These are phyloP conservation scores for Entomortierella chlamydospora DNA, from an alignment of 192 early-diverging fungal genomes.

Conservation along the genomic window DNA sequence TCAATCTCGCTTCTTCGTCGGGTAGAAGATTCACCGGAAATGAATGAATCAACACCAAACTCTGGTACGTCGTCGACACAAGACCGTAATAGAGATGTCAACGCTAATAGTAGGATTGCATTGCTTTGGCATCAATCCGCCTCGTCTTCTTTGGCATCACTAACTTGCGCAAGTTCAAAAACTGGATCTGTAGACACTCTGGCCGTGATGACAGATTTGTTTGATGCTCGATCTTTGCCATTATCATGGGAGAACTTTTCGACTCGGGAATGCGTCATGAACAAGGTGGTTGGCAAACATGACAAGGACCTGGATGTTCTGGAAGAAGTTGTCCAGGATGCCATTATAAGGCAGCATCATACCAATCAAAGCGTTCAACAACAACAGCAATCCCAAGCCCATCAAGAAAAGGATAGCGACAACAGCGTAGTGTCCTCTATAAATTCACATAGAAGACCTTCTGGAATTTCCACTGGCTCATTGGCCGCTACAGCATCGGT, in stretches of 20 bases:
- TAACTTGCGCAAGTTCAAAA: conserved; percentile 17
- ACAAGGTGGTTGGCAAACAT: conserved; percentile 44
- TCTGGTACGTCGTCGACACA: conserved; percentile 1
- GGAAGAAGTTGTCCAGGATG: conserved; percentile 46
- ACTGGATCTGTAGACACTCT: conserved; percentile 13
- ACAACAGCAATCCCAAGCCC: conserved; percentile 6
- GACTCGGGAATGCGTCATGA: conserved; percentile 46
- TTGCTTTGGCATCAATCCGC: background rate
- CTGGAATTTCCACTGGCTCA: conserved; percentile 1
- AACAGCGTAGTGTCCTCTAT: background rate
- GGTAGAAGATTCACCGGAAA: background rate
- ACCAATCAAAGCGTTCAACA: conserved; percentile 6
- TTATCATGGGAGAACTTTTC: conserved; percentile 47
- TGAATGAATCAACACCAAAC: background rate
- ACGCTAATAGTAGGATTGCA: background rate
- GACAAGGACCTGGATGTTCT: conserved; percentile 28
- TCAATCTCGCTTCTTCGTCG: background rate
- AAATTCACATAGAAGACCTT: background rate
- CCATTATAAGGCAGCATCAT: conserved; percentile 36
- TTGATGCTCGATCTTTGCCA: conserved; percentile 28
- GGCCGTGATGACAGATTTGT: conserved; percentile 4
- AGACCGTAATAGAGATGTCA: background rate
- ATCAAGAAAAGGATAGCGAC: conserved; percentile 10
- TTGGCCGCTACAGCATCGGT: background rate
- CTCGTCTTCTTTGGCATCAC: conserved; percentile 5